phyloP scores from a whole-genome alignment of 2,329 filamentous ascomycete species.

The Delphinella strobiligena region DNA sequence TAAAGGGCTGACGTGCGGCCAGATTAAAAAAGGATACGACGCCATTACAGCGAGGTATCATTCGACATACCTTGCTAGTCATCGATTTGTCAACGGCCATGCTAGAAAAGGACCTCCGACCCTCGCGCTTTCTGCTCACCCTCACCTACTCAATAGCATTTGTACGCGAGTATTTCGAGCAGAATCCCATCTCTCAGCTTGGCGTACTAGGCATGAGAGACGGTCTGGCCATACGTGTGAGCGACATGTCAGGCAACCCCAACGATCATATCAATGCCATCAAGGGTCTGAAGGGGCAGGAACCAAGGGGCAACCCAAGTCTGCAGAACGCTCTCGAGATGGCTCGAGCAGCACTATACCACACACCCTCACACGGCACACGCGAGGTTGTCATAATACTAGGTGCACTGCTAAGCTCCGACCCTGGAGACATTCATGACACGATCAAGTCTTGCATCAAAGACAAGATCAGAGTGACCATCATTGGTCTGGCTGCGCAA shows the following conservation, averaged over 20 bases:
- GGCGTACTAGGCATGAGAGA: constrained; percentile 89
- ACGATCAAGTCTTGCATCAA: constrained; percentile 68
- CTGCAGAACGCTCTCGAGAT: constrained; percentile 94
- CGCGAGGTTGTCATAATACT: constrained; percentile 86
- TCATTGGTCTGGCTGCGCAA: constrained; percentile 84
- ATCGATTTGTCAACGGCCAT: constrained; percentile 90
- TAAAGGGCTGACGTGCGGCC: constrained; percentile 16
- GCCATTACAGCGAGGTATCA: constrained; percentile 89
- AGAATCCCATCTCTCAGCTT: constrained; percentile 95
- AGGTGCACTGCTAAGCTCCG: constrained; percentile 77
- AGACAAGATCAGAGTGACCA: constrained; percentile 75
- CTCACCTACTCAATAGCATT: constrained; percentile 78
- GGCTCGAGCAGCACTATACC: constrained; percentile 81
- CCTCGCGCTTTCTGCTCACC: constrained; percentile 71
- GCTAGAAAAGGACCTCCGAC: constrained; percentile 87
- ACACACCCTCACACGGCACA: constrained; percentile 86
- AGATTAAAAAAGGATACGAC: constrained; percentile 87
- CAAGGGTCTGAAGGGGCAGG: constrained; percentile 37
- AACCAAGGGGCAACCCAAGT: constrained; percentile 38
- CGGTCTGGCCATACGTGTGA: constrained; percentile 73
- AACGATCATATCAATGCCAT: constrained; percentile 74
- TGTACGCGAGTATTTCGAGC: constrained; percentile 90
- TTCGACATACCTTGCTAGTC: constrained; percentile 85
- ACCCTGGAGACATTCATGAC: constrained; percentile 89
- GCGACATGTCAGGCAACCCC: constrained; percentile 84